Conservation (phyloP, 192 early-diverging fungal species). For the Backusella australiensis region DNA sequence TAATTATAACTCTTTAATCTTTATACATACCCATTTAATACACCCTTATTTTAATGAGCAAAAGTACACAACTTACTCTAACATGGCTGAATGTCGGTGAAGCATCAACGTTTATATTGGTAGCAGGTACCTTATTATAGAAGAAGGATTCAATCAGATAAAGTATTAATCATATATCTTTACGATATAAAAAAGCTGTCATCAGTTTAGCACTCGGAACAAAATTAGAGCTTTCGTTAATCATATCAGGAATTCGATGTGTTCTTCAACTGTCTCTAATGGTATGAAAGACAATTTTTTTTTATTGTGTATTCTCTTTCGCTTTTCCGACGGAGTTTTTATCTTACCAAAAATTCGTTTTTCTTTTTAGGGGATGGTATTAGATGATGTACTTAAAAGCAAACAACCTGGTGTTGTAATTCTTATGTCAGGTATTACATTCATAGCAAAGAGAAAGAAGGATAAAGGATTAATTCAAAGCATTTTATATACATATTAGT, state of each 20-base stretch:
- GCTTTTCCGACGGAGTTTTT: background rate
- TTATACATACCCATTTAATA: background rate
- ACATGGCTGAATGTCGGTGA: slow-evolving; percentile 22
- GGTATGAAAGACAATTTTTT: slow-evolving; percentile 33
- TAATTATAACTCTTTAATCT: background rate
- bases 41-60: background rate
- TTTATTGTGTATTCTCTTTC: background rate
- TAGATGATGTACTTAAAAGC: slow-evolving; percentile 66
- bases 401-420: slow-evolving; percentile 60
- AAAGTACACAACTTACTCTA: background rate
- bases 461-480: background rate
- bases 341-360: background rate
- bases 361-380: slow-evolving; percentile 52
- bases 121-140: slow-evolving; percentile 19
- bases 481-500: slow-evolving; percentile 26
- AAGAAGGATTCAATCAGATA: background rate
- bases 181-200: background rate
- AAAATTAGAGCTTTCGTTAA: slow-evolving; percentile 60
- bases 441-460: background rate
- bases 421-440: slow-evolving; percentile 51
- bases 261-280: slow-evolving; percentile 76
- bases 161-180: background rate
- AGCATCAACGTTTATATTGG: slow-evolving; percentile 18
- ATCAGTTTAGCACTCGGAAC: slow-evolving; percentile 52
- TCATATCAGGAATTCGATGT: slow-evolving; percentile 69